A percentile compares a stretch with the other conserved stretches of the same genome.
phyloP scores from a whole-genome alignment of 2,329 filamentous ascomycete species.

The Fusarium marasasianum region DNA sequence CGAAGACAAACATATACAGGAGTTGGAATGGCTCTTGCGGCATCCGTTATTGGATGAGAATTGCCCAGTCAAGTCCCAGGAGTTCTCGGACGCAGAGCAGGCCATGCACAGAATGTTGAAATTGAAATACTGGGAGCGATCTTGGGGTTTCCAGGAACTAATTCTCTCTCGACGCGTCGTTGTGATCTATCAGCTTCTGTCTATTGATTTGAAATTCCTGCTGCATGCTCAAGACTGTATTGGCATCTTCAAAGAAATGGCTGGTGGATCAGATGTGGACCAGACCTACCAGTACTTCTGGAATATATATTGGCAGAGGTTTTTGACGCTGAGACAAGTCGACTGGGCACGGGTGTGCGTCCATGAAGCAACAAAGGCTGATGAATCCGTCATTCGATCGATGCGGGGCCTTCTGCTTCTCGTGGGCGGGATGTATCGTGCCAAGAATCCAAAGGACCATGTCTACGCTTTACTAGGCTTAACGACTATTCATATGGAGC shows the following conservation, averaged over 20 bases:
- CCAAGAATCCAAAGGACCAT: background rate
- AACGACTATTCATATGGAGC: background rate
- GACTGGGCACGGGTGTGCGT: background rate
- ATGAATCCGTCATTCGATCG: fast-evolving
- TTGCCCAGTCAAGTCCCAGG: background rate
- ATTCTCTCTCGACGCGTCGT: background rate
- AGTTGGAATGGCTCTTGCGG: background rate
- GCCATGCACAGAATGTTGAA: background rate
- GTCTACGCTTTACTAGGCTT: background rate
- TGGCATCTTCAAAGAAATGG: background rate
- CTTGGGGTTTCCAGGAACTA: slow-evolving; percentile 7
- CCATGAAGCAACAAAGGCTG: fast-evolving
- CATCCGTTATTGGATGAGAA: background rate
- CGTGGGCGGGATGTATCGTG: background rate
- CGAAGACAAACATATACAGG: background rate
- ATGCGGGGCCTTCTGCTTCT: background rate
- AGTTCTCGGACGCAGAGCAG: background rate
- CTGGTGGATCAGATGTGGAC: no score
- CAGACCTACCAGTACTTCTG: background rate
- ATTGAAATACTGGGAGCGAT: background rate
- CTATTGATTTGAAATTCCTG: background rate
- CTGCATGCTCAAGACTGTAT: background rate
- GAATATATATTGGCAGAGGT: background rate
- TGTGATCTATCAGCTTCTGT: background rate
- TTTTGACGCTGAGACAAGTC: background rate